These are phyloP conservation scores for Exophiala sideris DNA, from an alignment of 2,329 filamentous ascomycete species.

Conservation along the genomic window DNA sequence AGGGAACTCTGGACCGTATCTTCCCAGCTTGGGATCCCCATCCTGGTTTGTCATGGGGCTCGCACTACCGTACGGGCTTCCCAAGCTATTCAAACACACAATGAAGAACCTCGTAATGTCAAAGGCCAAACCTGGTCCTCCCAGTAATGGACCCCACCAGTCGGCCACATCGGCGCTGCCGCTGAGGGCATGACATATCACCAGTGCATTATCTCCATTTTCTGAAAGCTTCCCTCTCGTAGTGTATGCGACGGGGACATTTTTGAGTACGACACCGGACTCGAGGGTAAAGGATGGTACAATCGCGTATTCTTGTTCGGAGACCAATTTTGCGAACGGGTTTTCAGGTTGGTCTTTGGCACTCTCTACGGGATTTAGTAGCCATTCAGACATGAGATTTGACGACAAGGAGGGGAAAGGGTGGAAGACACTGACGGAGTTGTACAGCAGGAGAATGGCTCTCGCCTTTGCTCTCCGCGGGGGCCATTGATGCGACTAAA, in stretches of 20 bases:
- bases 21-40: constrained; percentile 67
- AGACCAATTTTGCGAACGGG: constrained; percentile 80
- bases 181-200: constrained; percentile 57
- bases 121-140: constrained; percentile 52
- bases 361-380: constrained; percentile 57
- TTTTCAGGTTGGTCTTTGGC: constrained; percentile 74
- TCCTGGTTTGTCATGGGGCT: constrained; percentile 72
- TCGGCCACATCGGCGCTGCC: constrained; percentile 55
- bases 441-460: not conserved
- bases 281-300: constrained; percentile 90
- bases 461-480: constrained; percentile 11
- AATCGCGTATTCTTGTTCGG: constrained; percentile 80
- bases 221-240: constrained; percentile 58
- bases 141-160: constrained; percentile 57
- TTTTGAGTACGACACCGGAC: constrained; percentile 77
- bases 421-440: constrained; percentile 39
- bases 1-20: constrained; percentile 94
- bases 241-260: constrained; percentile 67
- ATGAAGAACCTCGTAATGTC: constrained; percentile 54
- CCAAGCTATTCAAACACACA: constrained; percentile 53
- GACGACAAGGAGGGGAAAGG: constrained; percentile 3
- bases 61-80: constrained; percentile 54
- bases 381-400: constrained; percentile 31
- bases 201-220: constrained; percentile 59
- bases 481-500: constrained; percentile 12